Evolutionary conservation across 164 flowering plant genomes (phyloP), one percentile per base, ranked within the genome.

Genomic region (Chimonanthus praecox): DNA sequence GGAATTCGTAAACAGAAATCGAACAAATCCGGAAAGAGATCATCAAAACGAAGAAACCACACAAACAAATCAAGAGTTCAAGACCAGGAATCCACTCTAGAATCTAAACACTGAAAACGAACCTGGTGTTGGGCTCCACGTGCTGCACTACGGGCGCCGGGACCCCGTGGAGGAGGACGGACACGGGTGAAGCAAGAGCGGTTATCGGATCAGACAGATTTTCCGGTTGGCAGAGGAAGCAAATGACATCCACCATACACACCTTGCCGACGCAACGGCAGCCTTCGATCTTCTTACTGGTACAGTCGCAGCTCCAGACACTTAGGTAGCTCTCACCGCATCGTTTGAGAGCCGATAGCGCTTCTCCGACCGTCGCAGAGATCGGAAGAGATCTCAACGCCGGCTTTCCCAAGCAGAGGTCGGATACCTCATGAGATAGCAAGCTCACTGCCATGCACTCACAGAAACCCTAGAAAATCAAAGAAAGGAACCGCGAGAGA

Each of bases 391-490:
- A 80, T 49, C 77, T 80, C 76, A 88, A 73, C 48, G 88, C 78
- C 47, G 92, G 92, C 75, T 86, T 88, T 51, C 91, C 91, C 20
- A 88, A 75, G 72, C 97, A 92, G 80, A 94, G 90, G 85, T 94
- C 99, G 21, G 97, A 87, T 75, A 92, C 88, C 78, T 80, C 89
- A 73, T 84, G 75, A 11, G 80, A 74, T 49, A 85, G 68, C 49
- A 91, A 78, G 68, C 85, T 79, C 75, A 83, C 85, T 89, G 92
- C 99, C 99, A 94, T 94, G 78, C 94, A 91, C 87, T 49, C n/a
- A 46, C 47, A 44, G 15, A 47, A 67, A 69, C 67, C 47, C 68
- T 58, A 18, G 49, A 61, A n/a, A 50, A 9, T 21, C 20, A 18
- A 0, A 9, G 48, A 13, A 70, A 7, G 20, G 18, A 51, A 4